Evolutionary conservation across 1,139 yeast genomes (phyloP).

Genomic region (Sugiyamaella sp.): DNA sequence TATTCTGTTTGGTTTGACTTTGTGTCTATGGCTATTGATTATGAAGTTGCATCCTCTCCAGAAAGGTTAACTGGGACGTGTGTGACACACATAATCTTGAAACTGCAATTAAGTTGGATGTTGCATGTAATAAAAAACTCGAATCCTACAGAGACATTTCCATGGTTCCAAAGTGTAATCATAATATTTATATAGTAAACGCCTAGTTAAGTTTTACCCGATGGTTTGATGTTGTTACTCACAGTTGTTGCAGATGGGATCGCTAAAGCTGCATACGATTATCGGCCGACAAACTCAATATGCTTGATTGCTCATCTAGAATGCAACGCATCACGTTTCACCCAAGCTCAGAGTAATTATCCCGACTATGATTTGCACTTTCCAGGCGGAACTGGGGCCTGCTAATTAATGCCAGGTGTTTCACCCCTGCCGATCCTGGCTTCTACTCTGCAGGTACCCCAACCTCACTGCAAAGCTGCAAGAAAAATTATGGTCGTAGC

Average conservation of each 20-base stretch:
- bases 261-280: background rate
- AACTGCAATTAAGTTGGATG: too few species aligned
- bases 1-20: constrained; percentile 19
- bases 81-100: background rate
- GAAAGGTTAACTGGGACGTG: constrained; percentile 2
- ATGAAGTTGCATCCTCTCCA: constrained; percentile 7
- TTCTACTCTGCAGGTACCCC: background rate
- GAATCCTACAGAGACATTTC: too few species aligned
- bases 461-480: too few species aligned
- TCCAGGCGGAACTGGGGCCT: background rate
- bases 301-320: too few species aligned
- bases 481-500: too few species aligned
- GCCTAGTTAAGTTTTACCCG: too few species aligned
- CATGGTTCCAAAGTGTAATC: background rate
- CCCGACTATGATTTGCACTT: background rate
- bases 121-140: too few species aligned
- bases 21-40: constrained; percentile 21
- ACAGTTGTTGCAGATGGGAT: too few species aligned
- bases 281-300: too few species aligned
- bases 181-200: too few species aligned
- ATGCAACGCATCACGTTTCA: background rate
- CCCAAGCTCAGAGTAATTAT: too few species aligned
- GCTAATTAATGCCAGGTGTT: constrained; percentile 7
- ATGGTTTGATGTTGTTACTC: too few species aligned
- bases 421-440: constrained; percentile 15